Percentiles rank a stretch among this genome's conserved stretches.
Conservation (phyloP, 2,329 filamentous ascomycete species). For the Colletotrichum incanum region DNA sequence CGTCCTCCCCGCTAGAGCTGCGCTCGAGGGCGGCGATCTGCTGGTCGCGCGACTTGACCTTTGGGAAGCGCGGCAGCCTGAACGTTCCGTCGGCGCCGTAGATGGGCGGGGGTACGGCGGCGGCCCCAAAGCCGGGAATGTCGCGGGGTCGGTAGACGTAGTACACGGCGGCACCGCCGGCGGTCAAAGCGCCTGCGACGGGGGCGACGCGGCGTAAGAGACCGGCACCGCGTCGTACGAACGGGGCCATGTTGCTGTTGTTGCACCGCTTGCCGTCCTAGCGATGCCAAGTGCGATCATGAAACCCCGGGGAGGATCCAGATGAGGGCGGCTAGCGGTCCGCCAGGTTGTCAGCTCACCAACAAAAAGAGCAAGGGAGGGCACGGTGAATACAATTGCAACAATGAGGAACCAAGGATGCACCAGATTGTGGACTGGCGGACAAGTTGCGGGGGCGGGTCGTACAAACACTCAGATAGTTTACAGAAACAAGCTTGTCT, state of each 20-base stretch:
- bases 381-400: not conserved
- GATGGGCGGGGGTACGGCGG: too few species aligned
- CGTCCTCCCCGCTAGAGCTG: too few species aligned
- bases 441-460: too few species aligned
- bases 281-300: not conserved
- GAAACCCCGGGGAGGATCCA: not conserved
- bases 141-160: conserved; percentile 78
- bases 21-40: conserved; percentile 53
- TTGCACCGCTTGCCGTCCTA: not conserved
- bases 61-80: too few species aligned
- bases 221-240: conserved; percentile 49
- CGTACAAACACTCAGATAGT: too few species aligned
- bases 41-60: conserved; percentile 79
- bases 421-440: too few species aligned
- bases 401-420: too few species aligned
- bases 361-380: not conserved
- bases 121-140: conserved; percentile 71
- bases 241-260: conserved; percentile 8
- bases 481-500: too few species aligned
- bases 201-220: too few species aligned
- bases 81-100: too few species aligned
- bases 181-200: too few species aligned
- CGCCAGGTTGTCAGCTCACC: not conserved
- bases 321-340: not conserved
- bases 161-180: conserved; percentile 57